phyloP scores from a whole-genome alignment of 495 filamentous ascomycete genomes.

The Annulohypoxylon stygium region DNA sequence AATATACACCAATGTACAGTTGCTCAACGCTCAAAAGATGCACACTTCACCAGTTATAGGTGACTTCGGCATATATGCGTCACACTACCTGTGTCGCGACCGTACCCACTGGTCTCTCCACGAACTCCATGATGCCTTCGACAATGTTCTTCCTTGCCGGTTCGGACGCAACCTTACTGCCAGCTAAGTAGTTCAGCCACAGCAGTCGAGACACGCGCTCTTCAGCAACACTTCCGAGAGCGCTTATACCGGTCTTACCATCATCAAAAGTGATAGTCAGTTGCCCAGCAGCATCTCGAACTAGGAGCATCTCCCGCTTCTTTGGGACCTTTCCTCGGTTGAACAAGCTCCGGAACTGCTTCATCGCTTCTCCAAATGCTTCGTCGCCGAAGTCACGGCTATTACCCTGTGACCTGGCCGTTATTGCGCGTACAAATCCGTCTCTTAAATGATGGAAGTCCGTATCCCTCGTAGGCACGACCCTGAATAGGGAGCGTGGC shows the following conservation, averaged over 20 bases:
- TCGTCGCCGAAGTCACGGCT: slow-evolving; percentile 72
- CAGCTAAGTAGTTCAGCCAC: slow-evolving; percentile 92
- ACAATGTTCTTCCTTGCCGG: slow-evolving; percentile 83
- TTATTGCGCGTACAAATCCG: slow-evolving; percentile 88
- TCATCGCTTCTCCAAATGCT: slow-evolving; percentile 76
- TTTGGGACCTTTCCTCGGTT: slow-evolving; percentile 81
- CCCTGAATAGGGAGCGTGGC: slow-evolving; percentile 75
- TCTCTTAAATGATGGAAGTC: slow-evolving; percentile 93
- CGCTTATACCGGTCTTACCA: slow-evolving; percentile 60
- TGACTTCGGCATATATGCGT: slow-evolving; percentile 40
- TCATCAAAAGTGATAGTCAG: slow-evolving; percentile 78
- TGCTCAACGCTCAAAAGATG: slow-evolving; percentile 27
- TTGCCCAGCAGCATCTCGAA: slow-evolving; percentile 72
- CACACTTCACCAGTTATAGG: slow-evolving; percentile 23
- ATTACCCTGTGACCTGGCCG: slow-evolving; percentile 70
- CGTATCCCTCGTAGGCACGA: slow-evolving; percentile 88
- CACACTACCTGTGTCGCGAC: slow-evolving; percentile 77
- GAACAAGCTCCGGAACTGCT: slow-evolving; percentile 81
- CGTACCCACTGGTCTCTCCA: slow-evolving; percentile 89
- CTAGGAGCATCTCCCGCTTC: slow-evolving; percentile 78
- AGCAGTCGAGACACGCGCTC: slow-evolving; percentile 83
- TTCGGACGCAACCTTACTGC: slow-evolving; percentile 88
- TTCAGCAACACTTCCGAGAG: slow-evolving; percentile 70
- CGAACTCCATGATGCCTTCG: slow-evolving; percentile 87
- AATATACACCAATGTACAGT: slow-evolving; percentile 42